phyloP scores from a whole-genome alignment of 2,329 filamentous ascomycete species.

The Sclerotinia borealis region DNA sequence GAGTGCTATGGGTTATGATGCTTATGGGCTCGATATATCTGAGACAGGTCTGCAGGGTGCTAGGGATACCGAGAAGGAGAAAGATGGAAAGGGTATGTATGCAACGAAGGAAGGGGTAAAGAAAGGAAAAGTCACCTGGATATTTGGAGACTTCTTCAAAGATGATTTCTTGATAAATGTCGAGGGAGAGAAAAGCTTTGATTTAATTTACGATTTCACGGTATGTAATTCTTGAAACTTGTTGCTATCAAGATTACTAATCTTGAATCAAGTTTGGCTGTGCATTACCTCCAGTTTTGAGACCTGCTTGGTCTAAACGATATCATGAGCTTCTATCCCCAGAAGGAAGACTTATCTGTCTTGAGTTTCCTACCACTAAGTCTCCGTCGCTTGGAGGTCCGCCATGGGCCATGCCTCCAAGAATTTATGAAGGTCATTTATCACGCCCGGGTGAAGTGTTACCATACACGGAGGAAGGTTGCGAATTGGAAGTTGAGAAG shows the following conservation, averaged over 20 bases:
- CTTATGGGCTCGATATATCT: constrained; percentile 61
- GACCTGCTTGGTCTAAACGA: constrained; percentile 48
- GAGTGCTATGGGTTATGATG: constrained; percentile 69
- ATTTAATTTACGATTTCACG: constrained; percentile 60
- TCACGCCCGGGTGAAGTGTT: constrained; percentile 62
- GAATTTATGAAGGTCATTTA: constrained; percentile 67
- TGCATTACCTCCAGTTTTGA: constrained; percentile 49
- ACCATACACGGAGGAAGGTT: constrained; percentile 50
- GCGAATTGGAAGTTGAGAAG: constrained; percentile 41
- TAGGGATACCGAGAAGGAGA: constrained; percentile 19
- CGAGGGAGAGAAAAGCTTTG: constrained; percentile 46
- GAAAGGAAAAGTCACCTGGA: constrained; percentile 48
- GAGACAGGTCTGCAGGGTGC: constrained; percentile 17
- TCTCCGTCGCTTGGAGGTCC: constrained; percentile 59
- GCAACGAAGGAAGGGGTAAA: constrained; percentile 37
- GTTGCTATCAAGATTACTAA: constrained; percentile 9
- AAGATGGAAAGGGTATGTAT: constrained; percentile 39
- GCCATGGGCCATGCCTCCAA: constrained; percentile 63
- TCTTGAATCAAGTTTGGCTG: constrained; percentile 49
- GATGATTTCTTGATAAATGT: constrained; percentile 47
- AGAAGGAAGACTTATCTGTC: constrained; percentile 50
- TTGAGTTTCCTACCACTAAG: constrained; percentile 76
- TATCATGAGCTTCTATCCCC: constrained; percentile 45
- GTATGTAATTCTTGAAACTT: constrained; percentile 35
- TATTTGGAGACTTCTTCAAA: constrained; percentile 62